Base-by-base conservation (phyloP, 2,329 filamentous ascomycete species). In the Cordyceps militaris region DNA sequence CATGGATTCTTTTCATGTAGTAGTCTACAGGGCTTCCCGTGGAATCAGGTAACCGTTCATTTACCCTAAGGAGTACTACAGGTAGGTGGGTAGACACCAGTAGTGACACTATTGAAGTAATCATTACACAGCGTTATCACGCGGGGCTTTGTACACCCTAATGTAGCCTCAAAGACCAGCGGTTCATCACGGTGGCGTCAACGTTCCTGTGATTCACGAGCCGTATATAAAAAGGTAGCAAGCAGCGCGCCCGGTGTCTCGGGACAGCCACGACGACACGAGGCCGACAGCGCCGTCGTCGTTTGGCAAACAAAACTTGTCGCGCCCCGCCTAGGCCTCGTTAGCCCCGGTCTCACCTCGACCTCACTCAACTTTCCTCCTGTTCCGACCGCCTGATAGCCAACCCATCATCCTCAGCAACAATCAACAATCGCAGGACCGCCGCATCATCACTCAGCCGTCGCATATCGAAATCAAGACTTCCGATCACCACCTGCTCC, bases 271-370 rank as follows among this genome's bases (percentile, higher is more conserved):
- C 32, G 14, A 36, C 10, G 1, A 26, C 32, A 50, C 10, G 28
- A 24, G 21, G 24, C 24, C 24, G 11, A 30, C 34, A 26, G 11
- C 40, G 51, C 51, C 19, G 34, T 54, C 51, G 19, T 9, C 10
- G 40, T 23, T 16, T 42, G 11, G 5, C 36, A 40, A 23, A 34
- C 24, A 44, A 28, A 13, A 26, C 28, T 16, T 44, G 52, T 26
- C 42, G 14, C 19, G 23, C 30, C 42, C 52, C 53, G 30, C 32
- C 43, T 23, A n/a, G 53, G 13, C 16, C 43, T 56, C 21, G 32
- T 56, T 47, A 48, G 53, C 44, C 34, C 44, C 42, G 38, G 47
- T 11, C 46, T 57, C 55, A 57, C 42, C 43, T 56, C 14, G 53
- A 26, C 34, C 24, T 38, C 55, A 47, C 32, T 50, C 44, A 57